Conservation (phyloP, 805 yeast genomes). For the Tetrapisispora fleetii region DNA sequence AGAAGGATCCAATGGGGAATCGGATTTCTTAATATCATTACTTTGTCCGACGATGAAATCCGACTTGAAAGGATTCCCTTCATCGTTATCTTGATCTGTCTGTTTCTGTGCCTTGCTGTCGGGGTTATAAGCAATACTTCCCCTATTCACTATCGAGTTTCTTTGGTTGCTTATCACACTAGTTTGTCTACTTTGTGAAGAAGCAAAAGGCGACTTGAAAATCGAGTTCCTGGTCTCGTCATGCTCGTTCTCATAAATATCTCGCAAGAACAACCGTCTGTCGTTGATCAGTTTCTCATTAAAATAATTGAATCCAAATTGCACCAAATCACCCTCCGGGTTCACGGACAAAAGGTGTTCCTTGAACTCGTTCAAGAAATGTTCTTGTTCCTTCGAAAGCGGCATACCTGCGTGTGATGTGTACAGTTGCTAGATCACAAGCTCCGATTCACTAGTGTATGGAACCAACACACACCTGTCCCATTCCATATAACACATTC, state of each 20-base stretch:
- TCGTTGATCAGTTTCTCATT: slow-evolving; percentile 51
- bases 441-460: no score
- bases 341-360: slow-evolving; percentile 43
- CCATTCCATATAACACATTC: no score
- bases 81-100: background rate
- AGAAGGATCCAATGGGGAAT: slow-evolving; percentile 3
- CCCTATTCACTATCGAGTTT: slow-evolving; percentile 2
- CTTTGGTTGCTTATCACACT: slow-evolving; percentile 6
- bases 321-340: slow-evolving; percentile 54
- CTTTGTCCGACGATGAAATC: background rate
- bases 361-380: slow-evolving; percentile 56
- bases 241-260: slow-evolving; percentile 31
- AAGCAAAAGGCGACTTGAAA: slow-evolving; percentile 3
- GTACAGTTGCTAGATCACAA: no score
- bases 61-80: slow-evolving; percentile 1
- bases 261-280: slow-evolving; percentile 25
- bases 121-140: slow-evolving; percentile 31
- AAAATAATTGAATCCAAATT: slow-evolving; percentile 70
- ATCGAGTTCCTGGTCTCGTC: slow-evolving; percentile 10
- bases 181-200: slow-evolving; percentile 16
- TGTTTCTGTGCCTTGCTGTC: slow-evolving; percentile 23
- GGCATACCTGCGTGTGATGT: background rate
- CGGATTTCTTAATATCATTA: background rate
- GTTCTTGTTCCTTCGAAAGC: slow-evolving; percentile 16
- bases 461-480: no score